phyloP scores from a whole-genome alignment of 2,329 filamentous ascomycete species.

The Colletotrichum sp. region DNA sequence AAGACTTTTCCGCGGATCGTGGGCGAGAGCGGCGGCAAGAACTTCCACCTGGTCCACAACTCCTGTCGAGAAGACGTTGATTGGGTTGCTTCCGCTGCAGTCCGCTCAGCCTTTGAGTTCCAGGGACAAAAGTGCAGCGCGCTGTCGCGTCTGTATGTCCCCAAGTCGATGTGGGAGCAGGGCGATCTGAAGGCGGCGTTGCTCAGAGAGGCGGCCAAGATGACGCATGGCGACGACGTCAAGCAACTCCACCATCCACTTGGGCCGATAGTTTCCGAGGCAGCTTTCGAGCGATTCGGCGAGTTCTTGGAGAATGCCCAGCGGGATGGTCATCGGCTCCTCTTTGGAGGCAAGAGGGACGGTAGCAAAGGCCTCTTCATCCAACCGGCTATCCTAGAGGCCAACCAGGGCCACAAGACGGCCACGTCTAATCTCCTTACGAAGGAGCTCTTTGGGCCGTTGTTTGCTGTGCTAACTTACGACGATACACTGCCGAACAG shows the following conservation, averaged over 20 bases:
- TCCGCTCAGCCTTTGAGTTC: neutral
- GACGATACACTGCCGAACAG: neutral
- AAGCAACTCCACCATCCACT: neutral
- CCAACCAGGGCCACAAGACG: neutral
- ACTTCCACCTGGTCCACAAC: constrained; percentile 1
- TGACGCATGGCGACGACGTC: neutral
- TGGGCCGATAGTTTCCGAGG: neutral
- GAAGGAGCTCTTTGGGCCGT: neutral
- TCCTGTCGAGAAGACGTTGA: neutral
- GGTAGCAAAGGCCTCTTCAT: neutral
- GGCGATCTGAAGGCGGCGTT: neutral
- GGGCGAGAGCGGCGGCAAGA: neutral
- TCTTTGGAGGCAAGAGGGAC: neutral
- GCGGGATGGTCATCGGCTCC: neutral
- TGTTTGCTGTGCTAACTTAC: neutral
- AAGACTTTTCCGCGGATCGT: neutral
- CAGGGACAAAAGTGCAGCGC: neutral
- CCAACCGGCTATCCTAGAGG: neutral
- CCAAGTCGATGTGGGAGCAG: neutral
- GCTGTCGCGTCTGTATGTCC: neutral
- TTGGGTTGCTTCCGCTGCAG: neutral
- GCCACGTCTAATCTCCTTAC: neutral
- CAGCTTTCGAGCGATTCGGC: neutral
- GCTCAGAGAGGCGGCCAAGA: neutral
- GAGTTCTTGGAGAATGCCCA: neutral